These are phyloP conservation scores for Aspergillus unguis DNA, from an alignment of 2,329 filamentous ascomycete species.

Conservation along the genomic window DNA sequence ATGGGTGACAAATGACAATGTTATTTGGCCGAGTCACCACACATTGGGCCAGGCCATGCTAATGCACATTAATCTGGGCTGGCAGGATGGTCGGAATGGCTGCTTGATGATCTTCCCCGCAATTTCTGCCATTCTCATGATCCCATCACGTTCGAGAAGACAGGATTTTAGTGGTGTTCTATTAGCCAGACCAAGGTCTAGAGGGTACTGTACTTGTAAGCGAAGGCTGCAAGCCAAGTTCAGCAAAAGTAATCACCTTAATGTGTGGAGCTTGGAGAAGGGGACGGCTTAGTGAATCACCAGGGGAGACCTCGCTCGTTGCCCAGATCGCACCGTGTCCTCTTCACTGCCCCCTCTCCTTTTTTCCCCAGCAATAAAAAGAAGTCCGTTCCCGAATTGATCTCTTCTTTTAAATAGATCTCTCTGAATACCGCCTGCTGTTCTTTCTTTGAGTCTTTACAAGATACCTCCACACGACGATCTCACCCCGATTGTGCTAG, in stretches of 20 bases:
- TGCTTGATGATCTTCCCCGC: slow-evolving; percentile 17
- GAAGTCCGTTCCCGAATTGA: background rate
- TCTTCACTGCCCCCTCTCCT: slow-evolving; percentile 14
- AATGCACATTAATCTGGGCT: background rate
- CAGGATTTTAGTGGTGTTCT: background rate
- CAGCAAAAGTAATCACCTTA: background rate
- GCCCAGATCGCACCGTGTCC: slow-evolving; percentile 18
- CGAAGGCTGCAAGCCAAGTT: background rate
- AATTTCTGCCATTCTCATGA: slow-evolving; percentile 9
- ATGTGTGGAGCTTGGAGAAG: background rate
- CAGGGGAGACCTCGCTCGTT: background rate
- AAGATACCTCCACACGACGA: slow-evolving; percentile 6
- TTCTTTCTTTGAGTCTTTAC: slow-evolving; percentile 2
- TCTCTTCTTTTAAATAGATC: background rate
- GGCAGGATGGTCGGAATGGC: background rate
- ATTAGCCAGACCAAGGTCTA: background rate
- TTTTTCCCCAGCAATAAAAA: slow-evolving; percentile 3
- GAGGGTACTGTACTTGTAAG: background rate
- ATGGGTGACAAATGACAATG: too few relatives aligned
- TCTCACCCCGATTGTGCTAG: slow-evolving; percentile 14
- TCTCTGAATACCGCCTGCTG: background rate
- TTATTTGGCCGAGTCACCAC: too few relatives aligned
- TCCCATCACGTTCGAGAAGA: background rate
- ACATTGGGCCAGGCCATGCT: too few relatives aligned
- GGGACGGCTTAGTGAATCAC: background rate